Conservation (phyloP, 257 asterid species). For the Ilex asprella region DNA sequence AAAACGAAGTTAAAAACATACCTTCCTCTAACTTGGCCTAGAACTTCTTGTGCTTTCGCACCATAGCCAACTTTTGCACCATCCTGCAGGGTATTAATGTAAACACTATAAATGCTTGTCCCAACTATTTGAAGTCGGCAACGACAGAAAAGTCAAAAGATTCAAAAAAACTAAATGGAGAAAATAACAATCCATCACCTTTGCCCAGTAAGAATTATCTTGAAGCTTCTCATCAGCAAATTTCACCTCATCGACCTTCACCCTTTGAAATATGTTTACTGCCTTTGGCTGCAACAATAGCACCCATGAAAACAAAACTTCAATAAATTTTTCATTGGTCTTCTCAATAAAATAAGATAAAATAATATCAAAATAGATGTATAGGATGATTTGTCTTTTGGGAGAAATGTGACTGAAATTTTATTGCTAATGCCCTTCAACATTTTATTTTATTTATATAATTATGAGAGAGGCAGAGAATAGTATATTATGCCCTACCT, state of each 20-base stretch:
- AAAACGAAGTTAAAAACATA: constrained; percentile 21
- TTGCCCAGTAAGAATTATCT: constrained; percentile 97
- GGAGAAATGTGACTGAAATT: too few species aligned
- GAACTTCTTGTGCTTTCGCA: constrained; percentile 92
- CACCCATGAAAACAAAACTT: neutral
- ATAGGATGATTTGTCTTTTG: too few species aligned
- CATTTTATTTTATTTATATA: too few species aligned
- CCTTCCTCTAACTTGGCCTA: constrained; percentile 98
- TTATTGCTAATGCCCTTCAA: too few species aligned
- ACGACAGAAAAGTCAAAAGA: neutral
- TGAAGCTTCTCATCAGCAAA: constrained; percentile 78
- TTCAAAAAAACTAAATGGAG: neutral
- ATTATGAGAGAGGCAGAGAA: too few species aligned
- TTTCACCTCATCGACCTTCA: constrained; percentile 53
- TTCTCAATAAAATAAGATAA: too few species aligned
- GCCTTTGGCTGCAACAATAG: constrained; percentile 56
- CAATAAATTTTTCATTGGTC: neutral
- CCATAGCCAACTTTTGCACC: constrained; percentile 97
- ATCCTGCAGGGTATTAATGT: constrained; percentile 34
- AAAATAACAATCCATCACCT: constrained; percentile 36
- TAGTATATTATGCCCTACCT: too few species aligned
- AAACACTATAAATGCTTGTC: neutral
- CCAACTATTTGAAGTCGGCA: neutral
- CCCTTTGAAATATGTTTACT: constrained; percentile 63
- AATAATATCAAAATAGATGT: too few species aligned